Percentiles rank a stretch among this genome's conserved stretches.
Evolutionary conservation across 2,329 filamentous ascomycete genomes (phyloP).

Genomic region (Penicillium sp.): DNA sequence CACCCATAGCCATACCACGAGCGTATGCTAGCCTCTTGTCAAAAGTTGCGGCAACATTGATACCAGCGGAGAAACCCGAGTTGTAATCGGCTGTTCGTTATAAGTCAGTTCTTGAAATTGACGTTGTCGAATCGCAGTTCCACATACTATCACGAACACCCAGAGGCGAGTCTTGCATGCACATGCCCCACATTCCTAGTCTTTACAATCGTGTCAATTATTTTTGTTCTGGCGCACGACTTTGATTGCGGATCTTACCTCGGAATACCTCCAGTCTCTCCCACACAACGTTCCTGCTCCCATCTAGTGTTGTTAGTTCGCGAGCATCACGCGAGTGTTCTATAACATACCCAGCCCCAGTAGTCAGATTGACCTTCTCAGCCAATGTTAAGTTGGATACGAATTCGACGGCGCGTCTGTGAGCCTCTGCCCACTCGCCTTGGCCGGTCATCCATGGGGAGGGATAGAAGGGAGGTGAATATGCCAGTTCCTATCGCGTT

Average conservation of each 20-base stretch:
- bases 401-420: conserved; percentile 72
- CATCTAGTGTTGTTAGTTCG: conserved; percentile 48
- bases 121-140: neutral
- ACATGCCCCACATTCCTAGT: conserved; percentile 68
- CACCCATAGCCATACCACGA: conserved; percentile 71
- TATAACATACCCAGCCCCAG: conserved; percentile 71
- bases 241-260: conserved; percentile 26
- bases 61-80: conserved; percentile 76
- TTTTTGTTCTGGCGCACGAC: neutral
- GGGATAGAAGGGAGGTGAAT: conserved; percentile 71
- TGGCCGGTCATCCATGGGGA: conserved; percentile 81
- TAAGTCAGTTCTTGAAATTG: neutral
- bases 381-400: conserved; percentile 78
- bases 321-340: neutral
- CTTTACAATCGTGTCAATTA: conserved; percentile 13
- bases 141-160: conserved; percentile 67
- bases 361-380: conserved; percentile 95
- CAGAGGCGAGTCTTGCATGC: conserved; percentile 81
- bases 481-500: conserved; percentile 31
- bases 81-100: conserved; percentile 64
- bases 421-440: conserved; percentile 74
- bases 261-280: conserved; percentile 59
- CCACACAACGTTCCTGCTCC: conserved; percentile 72
- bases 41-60: conserved; percentile 82
- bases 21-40: conserved; percentile 69